A percentile compares a stretch with the other conserved stretches of the same genome.
phyloP scores from a whole-genome alignment of 257 asterid genomes.

The Asclepias syriaca region DNA sequence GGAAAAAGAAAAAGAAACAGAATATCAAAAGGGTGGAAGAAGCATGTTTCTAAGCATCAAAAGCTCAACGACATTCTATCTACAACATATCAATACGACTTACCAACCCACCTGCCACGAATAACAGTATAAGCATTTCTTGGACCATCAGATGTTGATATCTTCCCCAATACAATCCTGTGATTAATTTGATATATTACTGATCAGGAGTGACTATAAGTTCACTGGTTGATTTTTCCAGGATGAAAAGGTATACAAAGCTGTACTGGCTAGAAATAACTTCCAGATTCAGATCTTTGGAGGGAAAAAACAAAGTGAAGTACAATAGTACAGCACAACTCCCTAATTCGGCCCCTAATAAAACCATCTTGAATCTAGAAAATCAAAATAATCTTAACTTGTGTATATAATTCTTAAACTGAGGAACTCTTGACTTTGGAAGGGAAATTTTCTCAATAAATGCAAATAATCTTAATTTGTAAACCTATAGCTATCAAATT shows the following conservation, averaged over 20 bases:
- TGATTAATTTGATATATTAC: slow-evolving; percentile 66
- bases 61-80: slow-evolving; percentile 21
- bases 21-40: slow-evolving; percentile 13
- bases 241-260: not conserved
- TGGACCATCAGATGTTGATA: slow-evolving; percentile 81
- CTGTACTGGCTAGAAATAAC: not conserved
- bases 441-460: not conserved
- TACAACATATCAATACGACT: slow-evolving; percentile 42
- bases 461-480: not conserved
- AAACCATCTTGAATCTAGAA: not conserved
- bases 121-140: slow-evolving; percentile 74
- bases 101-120: slow-evolving; percentile 92
- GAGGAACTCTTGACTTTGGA: too few species aligned
- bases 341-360: not conserved
- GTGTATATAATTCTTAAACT: not conserved
- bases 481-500: not conserved
- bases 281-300: not conserved
- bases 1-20: not conserved
- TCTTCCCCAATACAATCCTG: slow-evolving; percentile 98
- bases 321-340: not conserved
- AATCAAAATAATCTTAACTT: not conserved
- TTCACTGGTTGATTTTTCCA: not conserved
- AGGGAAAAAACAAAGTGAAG: not conserved
- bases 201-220: slow-evolving; percentile 47
- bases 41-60: slow-evolving; percentile 23